phyloP scores from a whole-genome alignment of 257 asterid genomes.

The Primulina tabacum region DNA sequence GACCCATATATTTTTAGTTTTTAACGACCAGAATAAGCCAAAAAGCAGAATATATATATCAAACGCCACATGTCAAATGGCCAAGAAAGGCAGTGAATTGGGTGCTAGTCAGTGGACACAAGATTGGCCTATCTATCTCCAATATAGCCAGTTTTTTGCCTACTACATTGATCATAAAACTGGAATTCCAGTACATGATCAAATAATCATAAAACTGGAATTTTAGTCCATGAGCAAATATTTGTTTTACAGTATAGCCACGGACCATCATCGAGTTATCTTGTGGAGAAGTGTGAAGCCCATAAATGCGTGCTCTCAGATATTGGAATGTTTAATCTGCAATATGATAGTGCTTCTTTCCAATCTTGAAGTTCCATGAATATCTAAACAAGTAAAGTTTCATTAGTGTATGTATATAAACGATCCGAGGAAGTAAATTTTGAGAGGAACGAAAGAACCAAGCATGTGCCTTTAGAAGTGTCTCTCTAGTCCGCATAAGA shows the following conservation, averaged over 20 bases:
- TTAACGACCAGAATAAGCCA: background rate
- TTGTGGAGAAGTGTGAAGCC: conserved; percentile 5
- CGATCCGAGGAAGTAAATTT: background rate
- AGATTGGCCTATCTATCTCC: background rate
- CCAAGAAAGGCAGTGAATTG: background rate
- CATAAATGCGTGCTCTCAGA: conserved; percentile 59
- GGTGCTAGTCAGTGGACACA: background rate
- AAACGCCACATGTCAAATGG: background rate
- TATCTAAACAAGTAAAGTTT: conserved; percentile 38
- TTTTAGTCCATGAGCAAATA: background rate
- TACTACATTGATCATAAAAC: background rate
- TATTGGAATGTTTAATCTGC: conserved; percentile 65
- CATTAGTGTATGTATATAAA: conserved; percentile 9
- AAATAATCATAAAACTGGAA: background rate
- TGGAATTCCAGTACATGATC: background rate
- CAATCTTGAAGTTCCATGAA: conserved; percentile 74
- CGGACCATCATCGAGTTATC: background rate
- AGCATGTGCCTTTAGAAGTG: conserved; percentile 65
- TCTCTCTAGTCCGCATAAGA: conserved; percentile 76
- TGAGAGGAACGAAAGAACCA: background rate
- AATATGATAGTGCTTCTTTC: conserved; percentile 68
- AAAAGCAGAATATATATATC: background rate
- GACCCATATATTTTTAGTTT: background rate
- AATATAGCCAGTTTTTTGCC: background rate
- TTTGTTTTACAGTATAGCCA: background rate